phyloP scores from a whole-genome alignment of 1,139 yeast genomes.

The Saccharomyces uvarum region DNA sequence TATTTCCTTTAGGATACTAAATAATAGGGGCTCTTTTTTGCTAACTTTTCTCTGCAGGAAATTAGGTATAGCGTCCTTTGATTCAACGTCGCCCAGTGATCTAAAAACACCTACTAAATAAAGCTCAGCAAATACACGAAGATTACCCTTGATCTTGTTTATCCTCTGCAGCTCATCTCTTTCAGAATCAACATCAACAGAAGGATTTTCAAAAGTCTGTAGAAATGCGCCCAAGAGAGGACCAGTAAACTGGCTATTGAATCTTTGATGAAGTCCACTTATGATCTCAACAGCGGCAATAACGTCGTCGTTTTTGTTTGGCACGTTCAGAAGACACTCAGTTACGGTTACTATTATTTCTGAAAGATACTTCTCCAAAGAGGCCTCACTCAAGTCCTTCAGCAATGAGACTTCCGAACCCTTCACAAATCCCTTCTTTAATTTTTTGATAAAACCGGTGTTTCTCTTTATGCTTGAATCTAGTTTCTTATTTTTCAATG shows the following conservation, averaged over 20 bases:
- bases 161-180: conserved; percentile 42
- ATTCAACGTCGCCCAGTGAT: conserved; percentile 34
- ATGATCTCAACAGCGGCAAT: conserved; percentile 59
- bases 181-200: conserved; percentile 31
- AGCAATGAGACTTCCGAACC: conserved; percentile 43
- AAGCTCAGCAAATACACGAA: conserved; percentile 56
- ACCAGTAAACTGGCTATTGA: conserved; percentile 47
- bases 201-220: conserved; percentile 33
- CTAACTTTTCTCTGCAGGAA: conserved; percentile 33
- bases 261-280: conserved; percentile 73
- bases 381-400: conserved; percentile 54
- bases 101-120: conserved; percentile 54
- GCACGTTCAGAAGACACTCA: conserved; percentile 53
- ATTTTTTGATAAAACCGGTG: conserved; percentile 69
- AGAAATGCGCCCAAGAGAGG: conserved; percentile 44
- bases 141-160: conserved; percentile 42
- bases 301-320: conserved; percentile 50
- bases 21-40: conserved; percentile 37
- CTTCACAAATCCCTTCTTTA: conserved; percentile 49
- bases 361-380: conserved; percentile 68
- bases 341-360: conserved; percentile 59
- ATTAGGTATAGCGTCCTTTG: conserved; percentile 35
- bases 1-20: conserved; percentile 48
- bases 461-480: conserved; percentile 82
- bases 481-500: conserved; percentile 35